These are phyloP conservation scores for Zalerion maritima DNA, from an alignment of 495 filamentous ascomycete species.

Conservation along the genomic window DNA sequence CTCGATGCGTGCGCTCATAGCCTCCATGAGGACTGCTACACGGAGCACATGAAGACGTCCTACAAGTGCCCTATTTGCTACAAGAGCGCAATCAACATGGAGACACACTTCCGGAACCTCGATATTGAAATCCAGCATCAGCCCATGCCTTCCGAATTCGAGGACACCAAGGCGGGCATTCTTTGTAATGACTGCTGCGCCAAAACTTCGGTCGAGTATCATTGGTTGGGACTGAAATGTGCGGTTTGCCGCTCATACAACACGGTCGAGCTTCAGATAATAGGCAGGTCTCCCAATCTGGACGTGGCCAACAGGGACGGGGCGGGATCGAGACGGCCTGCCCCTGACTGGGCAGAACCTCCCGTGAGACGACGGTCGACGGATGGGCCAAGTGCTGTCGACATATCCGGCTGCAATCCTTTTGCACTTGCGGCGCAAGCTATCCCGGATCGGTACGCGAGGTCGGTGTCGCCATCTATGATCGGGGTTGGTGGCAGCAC, in stretches of 20 bases:
- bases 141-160: conserved; percentile 80
- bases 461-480: conserved; percentile 22
- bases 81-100: conserved; percentile 91
- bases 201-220: conserved; percentile 71
- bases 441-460: conserved; percentile 17
- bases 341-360: conserved; percentile 12
- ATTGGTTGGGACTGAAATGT: conserved; percentile 92
- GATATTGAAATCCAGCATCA: conserved; percentile 74
- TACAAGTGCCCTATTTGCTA: conserved; percentile 94
- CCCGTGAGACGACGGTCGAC: conserved; percentile 8
- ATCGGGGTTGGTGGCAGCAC: conserved; percentile 7
- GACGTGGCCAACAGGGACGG: conserved; percentile 22
- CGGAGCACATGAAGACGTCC: conserved; percentile 67
- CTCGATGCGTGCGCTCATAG: conserved; percentile 95
- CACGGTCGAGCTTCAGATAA: conserved; percentile 56
- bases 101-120: conserved; percentile 78
- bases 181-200: conserved; percentile 91
- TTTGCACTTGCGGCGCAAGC: conserved; percentile 14
- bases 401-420: conserved; percentile 19
- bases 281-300: conserved; percentile 16
- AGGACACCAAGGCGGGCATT: conserved; percentile 62
- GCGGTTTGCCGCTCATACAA: conserved; percentile 74
- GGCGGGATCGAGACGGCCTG: conserved; percentile 18
- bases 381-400: conserved; percentile 7
- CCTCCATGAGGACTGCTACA: conserved; percentile 78